These are phyloP conservation scores for Cetraspora pellucida DNA, from an alignment of 192 early-diverging fungal species.

Conservation along the genomic window DNA sequence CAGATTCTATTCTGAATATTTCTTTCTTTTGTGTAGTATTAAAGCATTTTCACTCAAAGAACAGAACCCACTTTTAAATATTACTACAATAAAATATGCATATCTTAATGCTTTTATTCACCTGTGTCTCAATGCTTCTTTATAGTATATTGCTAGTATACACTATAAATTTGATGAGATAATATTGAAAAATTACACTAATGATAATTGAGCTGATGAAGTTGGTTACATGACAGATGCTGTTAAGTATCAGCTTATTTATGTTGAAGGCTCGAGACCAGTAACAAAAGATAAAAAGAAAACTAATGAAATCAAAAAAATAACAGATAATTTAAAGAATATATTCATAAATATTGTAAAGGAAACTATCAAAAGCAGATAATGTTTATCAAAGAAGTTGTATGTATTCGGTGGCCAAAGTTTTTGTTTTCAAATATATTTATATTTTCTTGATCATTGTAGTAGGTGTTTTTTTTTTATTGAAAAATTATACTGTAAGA, in stretches of 20 bases:
- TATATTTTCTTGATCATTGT: conserved; percentile 40
- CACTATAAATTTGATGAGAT: conserved; percentile 35
- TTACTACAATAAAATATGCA: conserved; percentile 26
- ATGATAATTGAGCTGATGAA: conserved; percentile 24
- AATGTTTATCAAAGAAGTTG: conserved; percentile 31
- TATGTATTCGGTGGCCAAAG: conserved; percentile 34
- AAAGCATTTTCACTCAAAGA: conserved; percentile 35
- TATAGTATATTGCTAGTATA: conserved; percentile 35
- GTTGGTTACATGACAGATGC: conserved; percentile 31
- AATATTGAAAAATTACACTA: conserved; percentile 29
- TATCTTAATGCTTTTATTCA: conserved; percentile 37
- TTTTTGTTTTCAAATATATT: conserved; percentile 32
- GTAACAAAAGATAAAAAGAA: conserved; percentile 32
- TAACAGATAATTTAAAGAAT: conserved; percentile 36
- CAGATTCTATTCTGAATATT: conserved; percentile 28
- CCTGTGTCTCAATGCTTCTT: conserved; percentile 32
- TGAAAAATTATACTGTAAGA: conserved; percentile 33
- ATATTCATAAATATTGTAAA: conserved; percentile 35
- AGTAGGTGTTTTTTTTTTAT: conserved; percentile 34
- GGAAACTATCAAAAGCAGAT: conserved; percentile 34
- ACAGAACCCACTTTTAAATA: conserved; percentile 25
- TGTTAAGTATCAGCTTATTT: conserved; percentile 35
- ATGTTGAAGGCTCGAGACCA: conserved; percentile 38
- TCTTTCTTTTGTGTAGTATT: conserved; percentile 35
- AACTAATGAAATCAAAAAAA: conserved; percentile 28